Conservation (phyloP, 441 rosid species). For the Arabidopsis hybrid region DNA sequence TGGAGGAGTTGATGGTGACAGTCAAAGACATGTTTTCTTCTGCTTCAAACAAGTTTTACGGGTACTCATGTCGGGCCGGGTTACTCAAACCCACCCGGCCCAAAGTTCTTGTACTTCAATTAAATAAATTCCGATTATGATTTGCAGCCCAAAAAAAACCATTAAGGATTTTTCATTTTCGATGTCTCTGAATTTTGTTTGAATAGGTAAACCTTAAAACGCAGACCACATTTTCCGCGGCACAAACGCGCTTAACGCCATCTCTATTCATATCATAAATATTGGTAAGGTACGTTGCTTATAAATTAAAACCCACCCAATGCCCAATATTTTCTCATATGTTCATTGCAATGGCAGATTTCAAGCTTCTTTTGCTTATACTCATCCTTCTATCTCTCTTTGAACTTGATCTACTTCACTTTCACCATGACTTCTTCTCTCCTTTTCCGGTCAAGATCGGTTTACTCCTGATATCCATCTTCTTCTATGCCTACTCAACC, state of each 20-base stretch:
- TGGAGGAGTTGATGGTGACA: constrained; percentile 34
- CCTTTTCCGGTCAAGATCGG: constrained; percentile 43
- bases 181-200: not conserved
- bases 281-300: constrained; percentile 23
- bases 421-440: constrained; percentile 25
- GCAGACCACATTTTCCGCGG: constrained; percentile 2
- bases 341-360: constrained; percentile 36
- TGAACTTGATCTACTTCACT: constrained; percentile 23
- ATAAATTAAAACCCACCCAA: constrained; percentile 36
- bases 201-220: constrained; percentile 2
- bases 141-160: not conserved
- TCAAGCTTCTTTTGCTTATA: constrained; percentile 34
- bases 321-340: constrained; percentile 25
- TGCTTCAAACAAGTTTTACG: constrained; percentile 35
- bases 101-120: not conserved
- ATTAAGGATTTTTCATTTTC: not conserved
- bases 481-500: constrained; percentile 52
- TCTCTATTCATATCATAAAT: constrained; percentile 1
- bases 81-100: constrained; percentile 6
- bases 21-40: constrained; percentile 31
- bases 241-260: constrained; percentile 24
- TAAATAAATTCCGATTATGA: not conserved
- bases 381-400: constrained; percentile 26
- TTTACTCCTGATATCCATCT: constrained; percentile 45
- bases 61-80: constrained; percentile 19